These are phyloP conservation scores for Acer yangbiense DNA, from an alignment of 345 rosid genomes.

Conservation along the genomic window DNA sequence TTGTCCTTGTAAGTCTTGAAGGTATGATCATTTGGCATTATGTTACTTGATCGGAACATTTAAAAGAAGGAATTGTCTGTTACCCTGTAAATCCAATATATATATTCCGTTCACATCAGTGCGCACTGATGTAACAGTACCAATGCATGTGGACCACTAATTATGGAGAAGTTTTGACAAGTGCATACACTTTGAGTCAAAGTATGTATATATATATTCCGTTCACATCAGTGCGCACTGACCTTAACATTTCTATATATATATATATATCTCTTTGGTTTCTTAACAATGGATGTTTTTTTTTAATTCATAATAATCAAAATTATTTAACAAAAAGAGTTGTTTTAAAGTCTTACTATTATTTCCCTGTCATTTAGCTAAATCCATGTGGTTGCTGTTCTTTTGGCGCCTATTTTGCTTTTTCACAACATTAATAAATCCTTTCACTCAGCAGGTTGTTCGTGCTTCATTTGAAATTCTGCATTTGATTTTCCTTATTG, in stretches of 20 bases:
- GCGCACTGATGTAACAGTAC: too few species aligned
- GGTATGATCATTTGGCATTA: background rate
- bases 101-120: background rate
- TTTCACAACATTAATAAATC: background rate
- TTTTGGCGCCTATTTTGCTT: background rate
- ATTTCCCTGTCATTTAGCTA: background rate
- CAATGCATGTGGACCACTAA: too few species aligned
- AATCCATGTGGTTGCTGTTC: background rate
- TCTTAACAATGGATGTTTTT: background rate
- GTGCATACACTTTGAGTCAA: too few species aligned
- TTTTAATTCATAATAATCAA: background rate
- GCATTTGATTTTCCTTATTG: slow-evolving; percentile 1
- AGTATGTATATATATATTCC: too few species aligned
- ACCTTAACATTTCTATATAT: too few species aligned
- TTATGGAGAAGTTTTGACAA: too few species aligned
- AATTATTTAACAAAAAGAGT: background rate
- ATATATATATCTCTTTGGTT: background rate
- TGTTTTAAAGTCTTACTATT: background rate
- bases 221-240: too few species aligned
- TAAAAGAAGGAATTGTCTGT: background rate
- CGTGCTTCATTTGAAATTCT: background rate
- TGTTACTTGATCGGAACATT: background rate
- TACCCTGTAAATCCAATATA: background rate
- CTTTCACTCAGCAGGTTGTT: background rate
- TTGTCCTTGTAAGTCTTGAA: background rate